These are phyloP conservation scores for Rhodotorula sp. DNA, from an alignment of 1,284 basidiomycete species.

Conservation along the genomic window DNA sequence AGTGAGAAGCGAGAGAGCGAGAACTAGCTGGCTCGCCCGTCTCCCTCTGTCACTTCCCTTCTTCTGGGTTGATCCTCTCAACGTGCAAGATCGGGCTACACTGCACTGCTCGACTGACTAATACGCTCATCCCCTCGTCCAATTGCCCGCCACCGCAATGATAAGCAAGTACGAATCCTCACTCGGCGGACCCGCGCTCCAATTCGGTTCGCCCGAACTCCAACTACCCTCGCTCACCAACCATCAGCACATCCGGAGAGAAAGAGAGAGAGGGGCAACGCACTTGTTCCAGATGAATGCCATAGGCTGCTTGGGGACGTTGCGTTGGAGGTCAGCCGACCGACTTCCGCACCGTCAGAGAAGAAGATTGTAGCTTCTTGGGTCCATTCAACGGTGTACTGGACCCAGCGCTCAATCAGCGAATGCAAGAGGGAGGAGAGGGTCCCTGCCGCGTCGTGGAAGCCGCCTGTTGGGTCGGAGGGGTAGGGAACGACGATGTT, in stretches of 20 bases:
- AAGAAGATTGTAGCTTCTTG: constrained; percentile 1
- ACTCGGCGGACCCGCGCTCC: constrained; percentile 19
- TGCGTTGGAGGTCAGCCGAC: constrained; percentile 1
- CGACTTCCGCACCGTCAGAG: constrained; percentile 1
- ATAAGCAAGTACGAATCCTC: constrained; percentile 16
- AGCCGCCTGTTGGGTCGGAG: constrained; percentile 14
- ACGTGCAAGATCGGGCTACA: no score
- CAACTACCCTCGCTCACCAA: not conserved
- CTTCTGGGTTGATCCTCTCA: no score
- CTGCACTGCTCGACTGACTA: no score
- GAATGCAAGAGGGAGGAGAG: no score
- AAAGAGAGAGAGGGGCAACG: not conserved
- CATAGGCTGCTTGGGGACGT: constrained; percentile 1
- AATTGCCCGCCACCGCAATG: constrained; percentile 1
- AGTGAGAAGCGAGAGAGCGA: no score
- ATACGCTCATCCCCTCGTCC: not conserved
- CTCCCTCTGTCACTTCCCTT: no score
- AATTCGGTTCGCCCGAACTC: constrained; percentile 7
- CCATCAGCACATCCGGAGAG: not conserved
- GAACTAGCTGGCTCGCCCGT: no score
- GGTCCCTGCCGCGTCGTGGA: constrained; percentile 20
- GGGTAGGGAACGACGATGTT: constrained; percentile 2
- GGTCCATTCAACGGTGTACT: constrained; percentile 26
- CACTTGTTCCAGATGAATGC: constrained; percentile 18
- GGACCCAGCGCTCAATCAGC: fast-evolving